Evolutionary conservation across 345 rosid species (phyloP).

Genomic region (Rhodomyrtus tomentosa): DNA sequence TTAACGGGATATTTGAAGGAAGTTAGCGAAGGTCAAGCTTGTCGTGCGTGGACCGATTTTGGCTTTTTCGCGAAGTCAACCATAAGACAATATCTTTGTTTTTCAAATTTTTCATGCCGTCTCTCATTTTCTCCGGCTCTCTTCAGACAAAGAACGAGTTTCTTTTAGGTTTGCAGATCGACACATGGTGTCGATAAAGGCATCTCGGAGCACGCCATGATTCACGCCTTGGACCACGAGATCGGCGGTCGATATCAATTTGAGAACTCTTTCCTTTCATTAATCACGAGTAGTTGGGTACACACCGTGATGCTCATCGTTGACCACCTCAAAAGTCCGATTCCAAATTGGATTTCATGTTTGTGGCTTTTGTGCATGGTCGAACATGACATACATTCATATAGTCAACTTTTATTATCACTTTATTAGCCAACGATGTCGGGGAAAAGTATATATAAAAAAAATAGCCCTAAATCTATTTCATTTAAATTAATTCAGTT

Average conservation of each 20-base stretch:
- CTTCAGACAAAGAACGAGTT: not conserved
- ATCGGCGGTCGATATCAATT: not conserved
- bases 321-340: not conserved
- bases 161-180: not conserved
- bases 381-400: not conserved
- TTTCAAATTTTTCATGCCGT: not conserved
- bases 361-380: not conserved
- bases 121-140: not conserved
- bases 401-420: not conserved
- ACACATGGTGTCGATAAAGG: not conserved
- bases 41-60: too few species aligned
- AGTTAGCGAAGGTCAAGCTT: not conserved
- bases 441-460: too few species aligned
- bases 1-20: not conserved
- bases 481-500: too few species aligned
- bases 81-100: not conserved
- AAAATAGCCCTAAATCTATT: too few species aligned
- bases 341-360: not conserved
- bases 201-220: not conserved
- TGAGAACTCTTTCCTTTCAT: not conserved
- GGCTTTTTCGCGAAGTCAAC: not conserved
- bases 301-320: not conserved
- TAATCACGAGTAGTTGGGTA: not conserved
- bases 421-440: too few species aligned
- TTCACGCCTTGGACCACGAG: not conserved